Conservation (phyloP, 2,329 filamentous ascomycete genomes). For the Calonectria pseudoturangicola region DNA sequence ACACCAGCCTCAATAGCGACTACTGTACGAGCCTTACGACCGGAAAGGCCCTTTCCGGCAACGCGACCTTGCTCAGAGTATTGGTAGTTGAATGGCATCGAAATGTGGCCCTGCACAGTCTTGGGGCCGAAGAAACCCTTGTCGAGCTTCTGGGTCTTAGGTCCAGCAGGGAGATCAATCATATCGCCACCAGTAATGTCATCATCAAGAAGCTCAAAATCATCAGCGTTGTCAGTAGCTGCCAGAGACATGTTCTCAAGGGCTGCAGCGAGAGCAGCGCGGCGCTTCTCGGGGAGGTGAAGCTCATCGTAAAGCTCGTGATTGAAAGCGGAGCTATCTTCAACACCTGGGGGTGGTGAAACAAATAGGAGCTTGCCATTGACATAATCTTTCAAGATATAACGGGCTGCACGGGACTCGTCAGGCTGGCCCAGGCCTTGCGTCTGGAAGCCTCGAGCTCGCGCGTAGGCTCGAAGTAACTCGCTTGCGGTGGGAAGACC, state of each 20-base stretch:
- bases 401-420: conserved; percentile 91
- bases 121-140: conserved; percentile 89
- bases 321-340: conserved; percentile 88
- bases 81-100: conserved; percentile 90
- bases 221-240: conserved; percentile 54
- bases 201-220: conserved; percentile 52
- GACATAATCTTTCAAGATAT: conserved; percentile 97
- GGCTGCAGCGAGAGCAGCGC: conserved; percentile 75
- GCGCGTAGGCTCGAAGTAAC: conserved; percentile 89
- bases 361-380: conserved; percentile 96
- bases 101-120: conserved; percentile 79
- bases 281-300: conserved; percentile 88
- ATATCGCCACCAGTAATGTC: conserved; percentile 65
- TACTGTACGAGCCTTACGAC: conserved; percentile 88
- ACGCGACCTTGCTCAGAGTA: conserved; percentile 86
- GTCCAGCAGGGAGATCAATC: conserved; percentile 73
- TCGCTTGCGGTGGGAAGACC: conserved; percentile 90
- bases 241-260: conserved; percentile 67
- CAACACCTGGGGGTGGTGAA: conserved; percentile 85
- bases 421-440: conserved; percentile 93
- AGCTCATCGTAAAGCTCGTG: conserved; percentile 88
- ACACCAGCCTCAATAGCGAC: conserved; percentile 89
- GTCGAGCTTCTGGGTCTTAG: conserved; percentile 87
- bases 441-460: conserved; percentile 92
- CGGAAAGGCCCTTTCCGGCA: conserved; percentile 80